Base-by-base conservation (phyloP, 169 alveolate genomes). In the Plasmodium reichenowi region DNA sequence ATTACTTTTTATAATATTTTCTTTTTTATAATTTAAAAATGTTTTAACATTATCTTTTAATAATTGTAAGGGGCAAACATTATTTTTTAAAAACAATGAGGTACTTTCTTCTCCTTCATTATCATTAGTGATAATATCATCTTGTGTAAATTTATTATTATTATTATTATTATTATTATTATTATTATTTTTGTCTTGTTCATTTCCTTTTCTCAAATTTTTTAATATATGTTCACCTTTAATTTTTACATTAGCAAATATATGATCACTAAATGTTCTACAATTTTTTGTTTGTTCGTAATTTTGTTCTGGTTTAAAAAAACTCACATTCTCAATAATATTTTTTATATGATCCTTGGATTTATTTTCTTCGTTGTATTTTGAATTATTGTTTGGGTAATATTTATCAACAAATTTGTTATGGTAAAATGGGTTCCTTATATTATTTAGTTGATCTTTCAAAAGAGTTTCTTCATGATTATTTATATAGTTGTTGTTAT, bases 171-270 rank as follows among this genome's bases (percentile, higher is more conserved):
- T 32, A 32, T 32, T 32, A 0, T 32, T 29, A 3, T 24, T 17
- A 32, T 60, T 58, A 8, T 62, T 54, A 24, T 62, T 56, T 45
- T 20, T 54, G 2, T 9, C 26, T 9, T 48, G 13, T 62, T 48
- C 76, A 47, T 73, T 38, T 43, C 66, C 76, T 9, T 26, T 58
- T 45, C 67, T 78, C 26, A 50, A n/a, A 50, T 50, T 45, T 29
- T 56, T 12, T 5, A 83, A 62, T 17, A 83, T 15, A 29, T 58
- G 29, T 0, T n/a, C 56, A 73, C 17, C 45, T 24, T 54, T 43
- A 20, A 73, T 54, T 60, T 83, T 83, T 3, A 63, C 85, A 47
- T 83, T 83, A 13, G 91, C 85, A 83, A 83, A 83, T 38, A 83
- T 54, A 22, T 83, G 72, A 15, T 83, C 91, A 70, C 91, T 68